Conservation (phyloP, 208 protist species). For the Trypanosomatidae sp. region DNA sequence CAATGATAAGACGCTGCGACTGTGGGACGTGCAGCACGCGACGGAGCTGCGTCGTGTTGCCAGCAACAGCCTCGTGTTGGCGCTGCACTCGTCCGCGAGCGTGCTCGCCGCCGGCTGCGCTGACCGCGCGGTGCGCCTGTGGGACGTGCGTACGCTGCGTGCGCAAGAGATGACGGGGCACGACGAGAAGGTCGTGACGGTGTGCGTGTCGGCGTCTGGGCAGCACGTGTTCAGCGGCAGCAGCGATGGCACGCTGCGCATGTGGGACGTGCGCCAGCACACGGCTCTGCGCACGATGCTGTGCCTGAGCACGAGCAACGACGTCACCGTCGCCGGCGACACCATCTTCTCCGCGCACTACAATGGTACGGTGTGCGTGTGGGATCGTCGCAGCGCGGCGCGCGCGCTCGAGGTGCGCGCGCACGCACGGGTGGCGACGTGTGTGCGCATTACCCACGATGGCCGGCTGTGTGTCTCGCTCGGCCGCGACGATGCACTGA, state of each 20-base stretch:
- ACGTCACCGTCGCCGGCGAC: slow-evolving; percentile 29
- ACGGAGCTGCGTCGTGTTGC: slow-evolving; percentile 6
- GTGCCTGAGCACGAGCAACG: slow-evolving; percentile 46
- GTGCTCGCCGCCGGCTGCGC: slow-evolving; percentile 49
- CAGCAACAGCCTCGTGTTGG: slow-evolving; percentile 26
- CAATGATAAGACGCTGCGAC: slow-evolving; percentile 30
- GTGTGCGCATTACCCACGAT: slow-evolving; percentile 24
- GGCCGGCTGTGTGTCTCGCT: slow-evolving; percentile 38
- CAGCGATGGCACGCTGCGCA: slow-evolving; percentile 50
- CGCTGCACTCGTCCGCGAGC: slow-evolving; percentile 26
- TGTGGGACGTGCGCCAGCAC: slow-evolving; percentile 45
- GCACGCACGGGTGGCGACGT: slow-evolving; percentile 36
- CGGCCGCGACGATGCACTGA: slow-evolving; percentile 34
- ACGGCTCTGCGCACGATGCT: slow-evolving; percentile 28
- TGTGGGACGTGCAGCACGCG: slow-evolving; percentile 14
- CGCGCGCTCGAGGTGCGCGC: slow-evolving; percentile 13
- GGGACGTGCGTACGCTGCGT: slow-evolving; percentile 36
- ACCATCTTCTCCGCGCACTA: slow-evolving; percentile 53
- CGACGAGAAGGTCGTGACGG: slow-evolving; percentile 47
- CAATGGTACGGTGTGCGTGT: slow-evolving; percentile 44
- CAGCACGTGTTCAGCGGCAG: slow-evolving; percentile 47
- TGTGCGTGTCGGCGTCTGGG: slow-evolving; percentile 34
- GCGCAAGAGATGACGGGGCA: slow-evolving; percentile 46
- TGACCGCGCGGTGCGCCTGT: slow-evolving; percentile 49
- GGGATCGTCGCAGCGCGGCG: slow-evolving; percentile 29